Percentiles rank a stretch among this genome's conserved stretches.
Conservation (phyloP, 140 eudicot species). For the Stevia rebaudiana region DNA sequence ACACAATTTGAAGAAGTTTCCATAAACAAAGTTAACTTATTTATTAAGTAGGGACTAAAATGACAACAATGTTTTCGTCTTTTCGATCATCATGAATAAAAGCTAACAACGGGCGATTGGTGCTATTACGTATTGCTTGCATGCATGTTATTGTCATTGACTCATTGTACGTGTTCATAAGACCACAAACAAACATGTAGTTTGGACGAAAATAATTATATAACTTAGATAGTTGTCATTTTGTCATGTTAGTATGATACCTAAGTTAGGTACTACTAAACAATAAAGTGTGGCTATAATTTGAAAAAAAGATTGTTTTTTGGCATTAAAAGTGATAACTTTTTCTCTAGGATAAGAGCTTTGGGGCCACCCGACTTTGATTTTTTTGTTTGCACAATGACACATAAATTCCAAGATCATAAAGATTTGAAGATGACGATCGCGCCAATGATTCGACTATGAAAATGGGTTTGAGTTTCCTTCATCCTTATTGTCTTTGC, state of each 20-base stretch:
- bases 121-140: no score
- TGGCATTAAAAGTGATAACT: not conserved
- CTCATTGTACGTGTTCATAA: no score
- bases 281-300: not conserved
- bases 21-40: no score
- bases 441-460: not conserved
- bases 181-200: no score
- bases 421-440: constrained; percentile 3
- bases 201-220: no score
- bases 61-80: no score
- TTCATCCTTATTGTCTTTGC: constrained; percentile 1
- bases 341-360: constrained; percentile 10
- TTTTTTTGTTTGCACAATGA: not conserved
- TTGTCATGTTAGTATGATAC: not conserved
- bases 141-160: no score
- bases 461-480: not conserved
- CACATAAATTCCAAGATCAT: not conserved
- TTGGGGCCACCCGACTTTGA: constrained; percentile 17
- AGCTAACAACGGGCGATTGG: no score
- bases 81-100: no score
- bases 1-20: not conserved
- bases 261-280: constrained; percentile 1
- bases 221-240: not conserved
- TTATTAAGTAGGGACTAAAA: no score
- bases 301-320: not conserved